Evolutionary conservation across 768 basidiomycete genomes (phyloP).

Genomic region (Solioccasus polychromus): DNA sequence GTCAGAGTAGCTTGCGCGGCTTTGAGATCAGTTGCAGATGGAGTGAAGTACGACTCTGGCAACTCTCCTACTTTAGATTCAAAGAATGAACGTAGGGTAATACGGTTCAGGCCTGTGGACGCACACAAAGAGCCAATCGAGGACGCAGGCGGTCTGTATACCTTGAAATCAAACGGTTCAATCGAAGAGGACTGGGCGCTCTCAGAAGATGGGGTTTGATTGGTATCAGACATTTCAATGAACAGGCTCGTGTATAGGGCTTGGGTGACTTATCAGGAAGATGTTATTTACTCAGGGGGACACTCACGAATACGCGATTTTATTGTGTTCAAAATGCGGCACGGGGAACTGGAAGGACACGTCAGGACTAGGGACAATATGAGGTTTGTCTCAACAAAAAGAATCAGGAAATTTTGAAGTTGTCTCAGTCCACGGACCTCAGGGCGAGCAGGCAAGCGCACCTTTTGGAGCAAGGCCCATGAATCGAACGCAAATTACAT

Average conservation of each 20-base stretch:
- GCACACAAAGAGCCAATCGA: conserved; percentile 32
- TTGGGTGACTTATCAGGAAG: conserved; percentile 17
- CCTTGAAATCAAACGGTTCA: conserved; percentile 39
- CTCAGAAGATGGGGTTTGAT: conserved; percentile 2
- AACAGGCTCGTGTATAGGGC: conserved; percentile 11
- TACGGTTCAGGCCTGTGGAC: conserved; percentile 17
- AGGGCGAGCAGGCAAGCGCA: conserved; percentile 72
- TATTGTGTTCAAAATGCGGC: conserved; percentile 1
- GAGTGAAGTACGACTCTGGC: conserved; percentile 73
- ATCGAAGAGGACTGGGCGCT: neutral
- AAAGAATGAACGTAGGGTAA: conserved; percentile 2
- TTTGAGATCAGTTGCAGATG: conserved; percentile 67
- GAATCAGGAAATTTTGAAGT: conserved; percentile 47
- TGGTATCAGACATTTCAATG: conserved; percentile 27
- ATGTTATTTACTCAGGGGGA: conserved; percentile 8
- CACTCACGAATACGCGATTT: conserved; percentile 9
- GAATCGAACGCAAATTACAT: conserved; percentile 92
- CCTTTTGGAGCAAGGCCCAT: conserved; percentile 64
- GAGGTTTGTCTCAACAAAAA: neutral
- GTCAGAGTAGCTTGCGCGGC: conserved; percentile 61
- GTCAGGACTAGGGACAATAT: conserved; percentile 7
- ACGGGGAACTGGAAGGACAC: neutral
- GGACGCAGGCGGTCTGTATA: conserved; percentile 45
- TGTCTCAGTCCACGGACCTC: conserved; percentile 73
- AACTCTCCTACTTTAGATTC: conserved; percentile 41